Percentiles rank a stretch among this genome's conserved stretches.
These are phyloP conservation scores for Yarrowia sp. DNA, from an alignment of 805 yeast species.

Conservation along the genomic window DNA sequence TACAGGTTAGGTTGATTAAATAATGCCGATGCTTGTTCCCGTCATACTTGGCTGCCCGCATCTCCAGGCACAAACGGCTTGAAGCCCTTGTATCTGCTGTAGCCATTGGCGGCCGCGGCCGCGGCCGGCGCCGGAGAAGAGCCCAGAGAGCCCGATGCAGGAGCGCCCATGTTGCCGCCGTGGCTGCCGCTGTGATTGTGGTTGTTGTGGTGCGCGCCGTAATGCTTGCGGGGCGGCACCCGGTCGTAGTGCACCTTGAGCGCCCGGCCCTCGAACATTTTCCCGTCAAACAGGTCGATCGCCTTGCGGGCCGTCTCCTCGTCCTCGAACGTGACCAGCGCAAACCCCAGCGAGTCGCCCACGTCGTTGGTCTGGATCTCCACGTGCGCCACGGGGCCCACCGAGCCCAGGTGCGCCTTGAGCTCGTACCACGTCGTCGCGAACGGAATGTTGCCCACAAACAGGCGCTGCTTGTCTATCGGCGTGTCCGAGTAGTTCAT, in stretches of 20 bases:
- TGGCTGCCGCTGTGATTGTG: neutral
- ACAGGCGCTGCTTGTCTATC: constrained; percentile 37
- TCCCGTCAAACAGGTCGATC: constrained; percentile 51
- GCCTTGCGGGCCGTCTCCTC: constrained; percentile 49
- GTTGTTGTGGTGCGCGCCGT: neutral
- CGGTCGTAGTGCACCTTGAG: constrained; percentile 59
- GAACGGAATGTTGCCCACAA: constrained; percentile 40
- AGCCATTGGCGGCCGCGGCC: constrained; percentile 5
- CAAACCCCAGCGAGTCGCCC: constrained; percentile 58
- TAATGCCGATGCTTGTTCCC: constrained; percentile 19
- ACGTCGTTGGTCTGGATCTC: constrained; percentile 43
- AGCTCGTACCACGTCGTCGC: constrained; percentile 38
- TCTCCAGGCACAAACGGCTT: constrained; percentile 25
- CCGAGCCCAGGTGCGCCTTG: constrained; percentile 35
- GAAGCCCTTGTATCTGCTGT: constrained; percentile 24
- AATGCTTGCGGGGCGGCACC: constrained; percentile 28
- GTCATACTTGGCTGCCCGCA: constrained; percentile 18
- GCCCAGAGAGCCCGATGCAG: constrained; percentile 8
- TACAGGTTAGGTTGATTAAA: constrained; percentile 14
- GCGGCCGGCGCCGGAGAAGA: constrained; percentile 15
- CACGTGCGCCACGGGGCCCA: constrained; percentile 37
- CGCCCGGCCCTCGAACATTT: constrained; percentile 56
- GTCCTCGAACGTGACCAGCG: constrained; percentile 54
- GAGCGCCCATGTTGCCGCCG: constrained; percentile 15
- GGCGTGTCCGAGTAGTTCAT: constrained; percentile 24